Evolutionary conservation across 2,329 filamentous ascomycete genomes (phyloP), one percentile per base, ranked within the genome.

Genomic region (Paraphoma sp.): DNA sequence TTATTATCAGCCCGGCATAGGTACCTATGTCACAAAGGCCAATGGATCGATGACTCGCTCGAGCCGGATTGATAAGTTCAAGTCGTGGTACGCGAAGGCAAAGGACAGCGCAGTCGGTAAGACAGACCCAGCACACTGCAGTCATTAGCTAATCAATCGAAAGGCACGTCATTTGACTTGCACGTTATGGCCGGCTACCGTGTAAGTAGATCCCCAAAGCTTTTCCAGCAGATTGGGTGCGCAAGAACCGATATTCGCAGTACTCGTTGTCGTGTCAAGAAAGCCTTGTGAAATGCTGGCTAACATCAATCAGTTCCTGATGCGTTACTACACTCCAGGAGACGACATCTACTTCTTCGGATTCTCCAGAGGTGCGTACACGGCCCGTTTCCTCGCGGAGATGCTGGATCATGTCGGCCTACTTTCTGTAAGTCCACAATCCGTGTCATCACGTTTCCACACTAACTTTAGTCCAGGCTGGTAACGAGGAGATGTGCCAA

Each of bases 381-480:
- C 82, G 1, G 81, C 81, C 14, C 76, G 82, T 4, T 84, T 82
- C 51, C 70, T 84, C 4, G 90, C 91, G 0, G 91, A 95, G 70
- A 94, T 94, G 91, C 82, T 95, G 6, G 91, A 95, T 68, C 88
- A 91, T 64, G 87, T 95, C 52, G 92, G 92, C 1, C 81, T 96
- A 0, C 81, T 96, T 12, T 89, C 88, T 11, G 71, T 72, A 58
- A 65, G 67, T 54, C 33, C 9, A 12, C 8, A 44, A 42, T 17
- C 4, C 16, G 3, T 42, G 10, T 9, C 16, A n/a, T 14, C 11
- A 8, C 16, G 40, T 42, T 42, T 4, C 4, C 40, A 42, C 16
- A 29, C 12, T 50, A 40, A 44, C 18, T 7, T 18, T 49, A 43
- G 45, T 6, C 3, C 36, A 73, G 69, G 88, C 90, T 49, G 91